These are phyloP conservation scores for Guyanaporus albipodus DNA, from an alignment of 768 basidiomycete species.

Conservation along the genomic window DNA sequence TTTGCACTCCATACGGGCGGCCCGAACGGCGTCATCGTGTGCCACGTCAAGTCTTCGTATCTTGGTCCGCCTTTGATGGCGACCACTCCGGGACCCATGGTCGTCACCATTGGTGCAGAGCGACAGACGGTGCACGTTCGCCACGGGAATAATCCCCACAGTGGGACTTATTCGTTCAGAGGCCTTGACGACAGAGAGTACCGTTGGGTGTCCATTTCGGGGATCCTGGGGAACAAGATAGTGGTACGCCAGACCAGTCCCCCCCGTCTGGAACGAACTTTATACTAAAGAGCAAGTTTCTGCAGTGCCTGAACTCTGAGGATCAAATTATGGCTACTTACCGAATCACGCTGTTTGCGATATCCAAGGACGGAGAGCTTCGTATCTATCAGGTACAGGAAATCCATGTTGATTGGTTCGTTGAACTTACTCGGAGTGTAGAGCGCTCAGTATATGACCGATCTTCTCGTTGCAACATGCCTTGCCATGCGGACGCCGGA, in stretches of 20 bases:
- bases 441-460: constrained; percentile 24
- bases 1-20: constrained; percentile 20
- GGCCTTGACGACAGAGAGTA: constrained; percentile 23
- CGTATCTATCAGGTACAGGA: constrained; percentile 27
- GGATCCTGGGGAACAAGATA: constrained; percentile 14
- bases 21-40: constrained; percentile 18
- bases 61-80: constrained; percentile 19
- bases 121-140: constrained; percentile 7
- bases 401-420: neutral
- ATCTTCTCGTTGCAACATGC: constrained; percentile 30
- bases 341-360: constrained; percentile 27
- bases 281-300: no score
- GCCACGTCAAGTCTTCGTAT: constrained; percentile 28
- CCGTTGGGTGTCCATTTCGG: constrained; percentile 20
- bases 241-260: constrained; percentile 16
- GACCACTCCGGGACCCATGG: constrained; percentile 16
- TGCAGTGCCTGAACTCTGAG: constrained; percentile 23
- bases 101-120: constrained; percentile 13
- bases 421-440: constrained; percentile 8
- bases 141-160: constrained; percentile 1
- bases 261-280: no score
- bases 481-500: constrained; percentile 30
- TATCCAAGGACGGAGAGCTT: constrained; percentile 31
- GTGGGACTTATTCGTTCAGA: constrained; percentile 18
- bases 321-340: constrained; percentile 29